Base-by-base conservation (phyloP, 352 stramenopile species). In the Nannochloropsis limnetica region DNA sequence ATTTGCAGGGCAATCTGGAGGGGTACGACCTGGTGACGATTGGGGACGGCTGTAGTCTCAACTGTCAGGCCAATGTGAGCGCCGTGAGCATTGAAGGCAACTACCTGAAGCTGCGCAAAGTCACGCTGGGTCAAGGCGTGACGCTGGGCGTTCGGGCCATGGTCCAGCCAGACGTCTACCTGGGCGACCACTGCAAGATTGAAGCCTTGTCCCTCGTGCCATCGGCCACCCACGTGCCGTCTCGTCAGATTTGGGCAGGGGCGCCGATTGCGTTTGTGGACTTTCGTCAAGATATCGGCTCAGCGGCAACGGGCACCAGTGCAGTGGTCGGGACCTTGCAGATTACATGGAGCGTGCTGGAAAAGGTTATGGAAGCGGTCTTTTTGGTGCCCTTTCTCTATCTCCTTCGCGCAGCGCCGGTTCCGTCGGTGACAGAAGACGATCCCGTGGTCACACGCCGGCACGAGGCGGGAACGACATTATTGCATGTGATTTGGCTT, bases 21-120 rank as follows among this genome's bases (percentile, higher is more conserved):
- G 61, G 61, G 20, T 74, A 74, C 61, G 61, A 74, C 22, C 61
- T 74, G 61, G 61, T 74, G 15, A 74, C 61, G n/a, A 74, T 74
- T 74, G 61, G 61, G 61, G 61, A 74, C 25, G 61, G 61, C 61
- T 74, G 61, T 22, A 74, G 11, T 25, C 25, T 74, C n/a, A 74
- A 74, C 25, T 74, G 61, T 23, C 61, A 74, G 20, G 61, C 61
- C 61, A 29, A 31, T 74, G 61, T 74, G 61, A 74, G 61, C 61
- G 61, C 61, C n/a, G 25, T 74, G n/a, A 74, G 61, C 61, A 74
- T 74, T 25, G 61, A 74, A 74, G 61, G 61, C 0, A 74, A 74
- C 8, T 74, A 74, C 25, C 61, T 74, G 3, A 74, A 74, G 61
- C 61, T 74, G 61, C 61, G 61, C 25, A 74, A 74, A 20, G 25